Evolutionary conservation across 2,329 filamentous ascomycete species (phyloP), one percentile per base, ranked within the genome.

Genomic region (Pseudonectria buxi): DNA sequence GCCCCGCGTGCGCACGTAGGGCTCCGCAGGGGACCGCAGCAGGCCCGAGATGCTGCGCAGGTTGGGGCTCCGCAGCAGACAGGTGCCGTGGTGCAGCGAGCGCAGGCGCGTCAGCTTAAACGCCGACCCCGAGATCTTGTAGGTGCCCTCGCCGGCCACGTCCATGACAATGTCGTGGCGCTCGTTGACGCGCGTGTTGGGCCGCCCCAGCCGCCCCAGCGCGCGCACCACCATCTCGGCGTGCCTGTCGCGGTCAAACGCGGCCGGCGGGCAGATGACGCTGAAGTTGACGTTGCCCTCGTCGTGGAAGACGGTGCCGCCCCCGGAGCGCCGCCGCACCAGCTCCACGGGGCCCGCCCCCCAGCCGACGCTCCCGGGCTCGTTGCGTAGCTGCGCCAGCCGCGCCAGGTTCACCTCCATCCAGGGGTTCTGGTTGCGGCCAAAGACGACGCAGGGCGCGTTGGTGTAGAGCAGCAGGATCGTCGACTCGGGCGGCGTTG

Each of bases 391-490:
- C 33, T 44, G 46, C 3, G 51, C 51, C 3, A 94, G 65, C 1
- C 77, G 68, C 26, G 64, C 64, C 7, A 95, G 71, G 56, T 94
- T 86, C 43, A 86, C 80, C 65, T 98, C 92, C 7, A 86, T 72
- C 92, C 90, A 98, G 35, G 92, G 92, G 59, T 98, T 98, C 66
- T 98, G 92, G 59, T 98, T 98, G 41, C 92, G 81, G 28, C 92
- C 92, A 48, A 98, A 82, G 56, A 98, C 81, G 40, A 98, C 74
- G 57, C 86, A 88, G 1, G 90, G 88, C 26, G 77, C 64, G 63
- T 98, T 96, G 51, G 79, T 76, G 65, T 96, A 98, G 33, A 95
- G 74, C 37, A 96, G 84, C 2, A 96, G 75, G 33, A 96, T 63
- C 11, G 76, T 82, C 10, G 87, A 87, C 41, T 83, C 75, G 6